Base-by-base conservation (phyloP, 2,329 filamentous ascomycete species). In the Aspergillus japonicus region DNA sequence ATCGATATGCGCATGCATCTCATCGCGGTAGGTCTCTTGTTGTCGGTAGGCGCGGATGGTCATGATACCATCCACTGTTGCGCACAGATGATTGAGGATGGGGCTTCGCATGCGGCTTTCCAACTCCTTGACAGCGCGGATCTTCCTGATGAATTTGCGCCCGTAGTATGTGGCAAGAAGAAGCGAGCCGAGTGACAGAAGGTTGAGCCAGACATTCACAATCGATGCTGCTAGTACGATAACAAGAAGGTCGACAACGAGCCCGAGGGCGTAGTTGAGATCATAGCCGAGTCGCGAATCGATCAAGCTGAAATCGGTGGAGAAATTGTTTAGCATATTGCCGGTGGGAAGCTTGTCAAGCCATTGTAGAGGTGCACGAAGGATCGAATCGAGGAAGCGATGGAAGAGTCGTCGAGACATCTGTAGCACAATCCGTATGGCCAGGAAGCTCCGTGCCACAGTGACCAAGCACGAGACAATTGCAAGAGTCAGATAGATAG, bases 261-360 rank as follows among this genome's bases (percentile, higher is more conserved):
- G 42, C 21, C 53, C 53, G 3, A 55, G 53, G 19, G 53, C 53
- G 16, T 55, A 48, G 19, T 55, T 55, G n/a, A 55, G 53, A 3
- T 55, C 53, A 16, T 55, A 55, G 14, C 42, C 42, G 16, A 55
- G 42, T 11, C 53, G 53, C 5, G 53, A 55, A 24, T 55, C 53
- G 19, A 55, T 55, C 8, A 55, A 10, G 42, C 53, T 55, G 6
- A 55, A 55, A 24, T 55, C 53, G 5, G 53, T 47, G 4, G 53
- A 55, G n/a, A 55, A 55, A 10, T 48, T 55, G 26, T 55, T 55
- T 3, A 55, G n/a, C 5, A 55, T 31, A 19, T 48, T 35, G 1
- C 53, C 53, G 2, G 53, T 24, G n/a, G 53, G 53, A 2, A 55
- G 16, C 42, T 48, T 47, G 42, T 55, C 53, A 5, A 55, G 53